Base-by-base conservation (phyloP, 225 moss, liverwort and hornwort species). In the Pseudisothecium myosuroides region DNA sequence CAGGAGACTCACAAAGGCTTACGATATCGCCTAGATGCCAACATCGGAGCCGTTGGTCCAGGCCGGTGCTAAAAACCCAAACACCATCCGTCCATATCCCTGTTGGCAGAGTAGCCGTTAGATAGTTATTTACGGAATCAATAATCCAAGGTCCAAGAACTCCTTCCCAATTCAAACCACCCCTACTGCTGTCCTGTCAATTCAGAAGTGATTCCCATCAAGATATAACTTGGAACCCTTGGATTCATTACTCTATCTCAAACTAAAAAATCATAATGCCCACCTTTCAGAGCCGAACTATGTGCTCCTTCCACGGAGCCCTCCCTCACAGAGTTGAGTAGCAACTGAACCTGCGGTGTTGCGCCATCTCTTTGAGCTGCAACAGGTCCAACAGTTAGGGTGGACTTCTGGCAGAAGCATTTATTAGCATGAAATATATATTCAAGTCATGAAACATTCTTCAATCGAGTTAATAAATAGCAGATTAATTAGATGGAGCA, bases 71-170 rank as follows among this genome's bases (percentile, higher is more conserved):
- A 87, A 99, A 99, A 47, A 94, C 93, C 96, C 96, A 97, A 78
- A 76, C 84, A 55, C 95, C 96, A 95, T 97, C 96, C 21, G 97
- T 99, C 99, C 99, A 99, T 67, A 99, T 92, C 80, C 98, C 98
- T 98, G 92, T 45, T 74, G 15, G 47, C 72, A 85, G 72, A 89
- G 77, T 58, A 86, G 71, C 17, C 76, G 82, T 89, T 87, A 87
- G 34, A 56, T 59, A 65, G 31, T 59, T 39, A 50, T 50, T 63
- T 63, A 41, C 59, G 69, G 39, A 34, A 54, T 80, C 63, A 56
- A 83, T 28, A 82, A 88, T 54, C 19, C 68, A 75, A 85, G 67
- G 64, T 71, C 41, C 31, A 55, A 83, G 14, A 69, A 83, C 81
- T 80, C 43, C 47, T 45, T 50, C 60, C 27, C 17, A 75, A 89